Evolutionary conservation across 148 eudicot genomes (phyloP), one percentile per base, ranked within the genome.

Genomic region (Silene uniflora): DNA sequence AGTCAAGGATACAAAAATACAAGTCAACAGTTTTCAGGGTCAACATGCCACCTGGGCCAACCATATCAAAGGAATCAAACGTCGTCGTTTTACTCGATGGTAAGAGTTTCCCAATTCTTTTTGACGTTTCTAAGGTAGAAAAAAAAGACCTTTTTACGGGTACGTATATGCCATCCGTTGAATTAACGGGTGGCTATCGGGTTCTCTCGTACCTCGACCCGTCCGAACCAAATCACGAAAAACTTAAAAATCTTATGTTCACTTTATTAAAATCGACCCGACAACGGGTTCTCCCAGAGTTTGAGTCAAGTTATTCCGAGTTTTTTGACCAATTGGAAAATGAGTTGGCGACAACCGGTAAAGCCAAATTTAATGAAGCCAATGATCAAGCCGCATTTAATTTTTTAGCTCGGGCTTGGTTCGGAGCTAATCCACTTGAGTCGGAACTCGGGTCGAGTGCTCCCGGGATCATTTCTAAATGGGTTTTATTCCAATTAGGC

Each of bases 1-100:
- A 89, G 21, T 89, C 98, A 0, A 76, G 93, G 12, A 67, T 86
- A 10, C 85, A 88, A 16, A 95, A 92, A 42, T 79, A 90, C 78
- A 81, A 88, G 17, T 95, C 98, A 24, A 95, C 98, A 0, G 89
- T 95, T 16, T 92, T 81, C 72, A 71, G 96, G 0, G 76, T 90
- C 75, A 95, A 95, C 84, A 88, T 95, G 93, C 98, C 98, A 7
- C 98, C 98, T 0, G 98, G 97, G 0, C 93, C 96, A 0, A 77
- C 79, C 29, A 90, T 95, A 8, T 32, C 97, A 1, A 18, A 70
- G 24, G 72, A 87, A 71, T 90, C 98, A 0, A 80, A 87, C 76
- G 98, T 92, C 78, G 82, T 92, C 74, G 97, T 84, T 42, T 76
- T 95, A 19, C 88, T 92, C 24, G 98, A 95, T 79, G 98, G 84